These are phyloP conservation scores for Cryphonectria parasitica DNA, from an alignment of 2,329 filamentous ascomycete species.

Conservation along the genomic window DNA sequence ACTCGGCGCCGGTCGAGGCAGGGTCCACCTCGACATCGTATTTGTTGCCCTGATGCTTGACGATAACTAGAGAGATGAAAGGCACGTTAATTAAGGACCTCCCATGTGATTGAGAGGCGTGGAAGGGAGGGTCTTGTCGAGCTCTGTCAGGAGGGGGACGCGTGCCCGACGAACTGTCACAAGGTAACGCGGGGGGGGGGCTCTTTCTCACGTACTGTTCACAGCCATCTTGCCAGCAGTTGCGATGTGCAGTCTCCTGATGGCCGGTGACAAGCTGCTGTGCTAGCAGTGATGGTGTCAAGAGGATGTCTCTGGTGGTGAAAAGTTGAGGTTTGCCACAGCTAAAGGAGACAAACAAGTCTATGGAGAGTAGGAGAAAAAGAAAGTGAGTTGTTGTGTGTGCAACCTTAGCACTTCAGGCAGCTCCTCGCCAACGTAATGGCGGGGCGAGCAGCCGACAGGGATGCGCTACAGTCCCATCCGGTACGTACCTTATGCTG, in stretches of 20 bases:
- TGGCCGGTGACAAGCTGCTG: background rate
- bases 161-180: background rate
- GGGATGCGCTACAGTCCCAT: background rate
- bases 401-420: constrained; percentile 12
- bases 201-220: constrained; percentile 49
- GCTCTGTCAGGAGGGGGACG: background rate
- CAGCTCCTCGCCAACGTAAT: constrained; percentile 26
- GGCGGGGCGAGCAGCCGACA: constrained; percentile 18
- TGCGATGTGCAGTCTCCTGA: background rate
- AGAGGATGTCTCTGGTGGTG: background rate
- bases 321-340: background rate
- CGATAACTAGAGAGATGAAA: constrained; percentile 64
- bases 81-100: constrained; percentile 32
- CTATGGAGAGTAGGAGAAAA: constrained; percentile 4
- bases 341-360: background rate
- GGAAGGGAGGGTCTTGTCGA: background rate
- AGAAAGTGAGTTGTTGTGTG: background rate
- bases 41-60: constrained; percentile 95
- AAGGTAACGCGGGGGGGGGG: too few relatives aligned
- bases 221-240: constrained; percentile 53
- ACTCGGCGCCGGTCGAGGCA: constrained; percentile 81
- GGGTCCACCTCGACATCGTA: constrained; percentile 93
- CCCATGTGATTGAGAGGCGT: too few relatives aligned
- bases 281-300: background rate
- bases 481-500: constrained; percentile 20